Conservation (phyloP, 2,329 filamentous ascomycete species). For the Aspergillus pseudonomiae region DNA sequence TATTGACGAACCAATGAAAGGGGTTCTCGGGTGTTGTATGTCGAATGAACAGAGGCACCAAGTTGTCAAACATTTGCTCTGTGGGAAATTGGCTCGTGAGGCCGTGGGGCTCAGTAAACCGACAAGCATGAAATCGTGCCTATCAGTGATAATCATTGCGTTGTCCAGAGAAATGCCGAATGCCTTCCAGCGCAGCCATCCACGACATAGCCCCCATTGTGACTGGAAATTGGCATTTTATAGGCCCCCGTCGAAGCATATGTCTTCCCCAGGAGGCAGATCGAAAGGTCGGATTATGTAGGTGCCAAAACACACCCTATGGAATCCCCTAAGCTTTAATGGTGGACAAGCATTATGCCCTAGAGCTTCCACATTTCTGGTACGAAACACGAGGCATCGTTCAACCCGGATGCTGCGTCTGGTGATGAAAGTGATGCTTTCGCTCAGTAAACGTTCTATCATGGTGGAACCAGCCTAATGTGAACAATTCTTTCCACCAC, state of each 20-base stretch:
- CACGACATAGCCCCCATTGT: not conserved
- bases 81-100: no score
- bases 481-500: not conserved
- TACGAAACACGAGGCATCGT: not conserved
- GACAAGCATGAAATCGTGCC: no score
- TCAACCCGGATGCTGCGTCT: not conserved
- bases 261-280: not conserved
- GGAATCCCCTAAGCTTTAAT: not conserved
- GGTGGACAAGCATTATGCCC: not conserved
- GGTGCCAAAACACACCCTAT: not conserved
- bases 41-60: not conserved
- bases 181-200: not conserved
- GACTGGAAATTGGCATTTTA: not conserved
- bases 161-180: no score
- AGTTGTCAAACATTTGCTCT: not conserved
- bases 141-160: no score
- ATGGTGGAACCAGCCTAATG: not conserved
- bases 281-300: not conserved
- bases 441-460: not conserved
- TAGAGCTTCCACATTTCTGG: not conserved
- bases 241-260: not conserved
- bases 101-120: no score
- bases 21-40: no score
- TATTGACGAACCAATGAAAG: not conserved
- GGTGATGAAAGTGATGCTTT: not conserved